Conservation (phyloP, 2,329 filamentous ascomycete genomes). For the Colletotrichum sp. region DNA sequence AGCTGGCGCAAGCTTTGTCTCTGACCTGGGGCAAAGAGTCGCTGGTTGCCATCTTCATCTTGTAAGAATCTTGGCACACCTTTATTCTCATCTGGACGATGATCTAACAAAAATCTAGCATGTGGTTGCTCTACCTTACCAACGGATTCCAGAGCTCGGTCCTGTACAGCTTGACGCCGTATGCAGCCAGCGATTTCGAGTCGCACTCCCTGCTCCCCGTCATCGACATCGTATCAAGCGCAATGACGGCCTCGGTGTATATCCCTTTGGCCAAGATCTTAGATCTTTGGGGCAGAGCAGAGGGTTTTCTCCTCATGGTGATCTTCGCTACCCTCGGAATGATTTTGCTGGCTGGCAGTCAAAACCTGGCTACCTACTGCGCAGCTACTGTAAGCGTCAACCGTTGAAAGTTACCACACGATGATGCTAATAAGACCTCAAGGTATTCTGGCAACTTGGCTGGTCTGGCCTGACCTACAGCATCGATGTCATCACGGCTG, state of each 20-base stretch:
- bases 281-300: conserved; percentile 66
- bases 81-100: background rate
- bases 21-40: conserved; percentile 24
- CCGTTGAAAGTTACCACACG: accelerated
- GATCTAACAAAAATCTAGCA: background rate
- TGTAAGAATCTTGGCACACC: background rate
- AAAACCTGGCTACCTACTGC: conserved; percentile 46
- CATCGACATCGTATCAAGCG: conserved; percentile 56
- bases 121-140: conserved; percentile 50
- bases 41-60: conserved; percentile 22
- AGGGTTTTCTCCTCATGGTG: conserved; percentile 62
- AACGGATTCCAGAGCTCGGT: conserved; percentile 53
- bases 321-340: conserved; percentile 51
- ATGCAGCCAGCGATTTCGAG: conserved; percentile 54
- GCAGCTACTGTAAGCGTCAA: conserved; percentile 48
- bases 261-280: conserved; percentile 68
- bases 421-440: background rate
- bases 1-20: conserved; percentile 26
- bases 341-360: conserved; percentile 65
- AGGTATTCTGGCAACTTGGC: conserved; percentile 68
- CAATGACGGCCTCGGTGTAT: conserved; percentile 63
- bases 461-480: conserved; percentile 64
- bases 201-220: conserved; percentile 58
- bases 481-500: conserved; percentile 69
- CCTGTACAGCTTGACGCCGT: conserved; percentile 45